These are phyloP conservation scores for Stramenopiles sp. DNA, from an alignment of 352 stramenopile species.

Conservation along the genomic window DNA sequence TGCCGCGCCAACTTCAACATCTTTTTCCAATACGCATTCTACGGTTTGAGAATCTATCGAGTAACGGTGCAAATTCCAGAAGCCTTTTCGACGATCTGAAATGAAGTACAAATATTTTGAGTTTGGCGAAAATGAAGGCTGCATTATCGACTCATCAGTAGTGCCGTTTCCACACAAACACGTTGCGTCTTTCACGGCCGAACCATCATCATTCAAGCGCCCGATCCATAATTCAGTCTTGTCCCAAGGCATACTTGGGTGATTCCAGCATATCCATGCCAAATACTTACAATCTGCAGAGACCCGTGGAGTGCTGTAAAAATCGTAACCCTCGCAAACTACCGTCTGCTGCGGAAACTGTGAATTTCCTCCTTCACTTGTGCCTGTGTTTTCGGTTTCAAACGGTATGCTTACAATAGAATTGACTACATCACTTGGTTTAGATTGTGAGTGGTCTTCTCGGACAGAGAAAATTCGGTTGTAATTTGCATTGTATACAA, in stretches of 20 bases:
- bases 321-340: constrained; percentile 11
- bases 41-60: background rate
- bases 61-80: constrained; percentile 29
- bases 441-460: constrained; percentile 29
- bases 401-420: constrained; percentile 27
- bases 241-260: constrained; percentile 46
- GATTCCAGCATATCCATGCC: constrained; percentile 34
- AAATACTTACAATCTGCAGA: background rate
- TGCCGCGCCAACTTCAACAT: constrained; percentile 28
- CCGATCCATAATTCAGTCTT: constrained; percentile 26
- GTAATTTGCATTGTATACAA: constrained; percentile 16
- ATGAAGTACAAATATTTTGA: constrained; percentile 32
- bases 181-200: constrained; percentile 14
- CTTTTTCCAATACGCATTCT: constrained; percentile 27
- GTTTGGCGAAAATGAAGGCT: constrained; percentile 28
- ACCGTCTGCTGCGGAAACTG: no score
- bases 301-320: no score
- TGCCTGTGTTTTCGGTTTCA: constrained; percentile 12
- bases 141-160: constrained; percentile 32
- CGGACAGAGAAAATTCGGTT: constrained; percentile 25
- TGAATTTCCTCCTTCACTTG: no score
- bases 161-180: constrained; percentile 31
- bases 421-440: constrained; percentile 29
- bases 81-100: constrained; percentile 31
- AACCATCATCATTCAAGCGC: background rate